phyloP scores from a whole-genome alignment of 1,139 yeast species.

The Debaryomycetaceae sp. region DNA sequence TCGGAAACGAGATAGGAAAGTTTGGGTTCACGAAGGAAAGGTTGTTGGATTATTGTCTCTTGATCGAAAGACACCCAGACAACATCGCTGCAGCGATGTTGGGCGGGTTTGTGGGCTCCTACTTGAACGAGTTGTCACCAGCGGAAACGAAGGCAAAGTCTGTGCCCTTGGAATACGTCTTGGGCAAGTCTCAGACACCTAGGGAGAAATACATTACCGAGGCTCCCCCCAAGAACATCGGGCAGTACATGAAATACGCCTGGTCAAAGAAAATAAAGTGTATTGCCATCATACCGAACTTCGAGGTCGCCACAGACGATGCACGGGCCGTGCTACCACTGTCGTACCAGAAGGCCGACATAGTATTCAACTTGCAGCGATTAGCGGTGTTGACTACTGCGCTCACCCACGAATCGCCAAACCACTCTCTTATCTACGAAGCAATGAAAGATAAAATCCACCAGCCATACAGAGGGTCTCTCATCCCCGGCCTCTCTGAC shows the following conservation, averaged over 20 bases:
- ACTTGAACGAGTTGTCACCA: conserved; percentile 72
- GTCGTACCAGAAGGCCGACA: conserved; percentile 74
- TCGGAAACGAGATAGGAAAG: conserved; percentile 81
- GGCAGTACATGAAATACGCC: conserved; percentile 82
- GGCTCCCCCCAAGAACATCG: conserved; percentile 78
- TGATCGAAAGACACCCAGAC: conserved; percentile 98
- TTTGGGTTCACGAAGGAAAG: conserved; percentile 72
- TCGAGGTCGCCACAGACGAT: conserved; percentile 89
- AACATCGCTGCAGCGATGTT: conserved; percentile 98
- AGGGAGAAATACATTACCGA: conserved; percentile 37
- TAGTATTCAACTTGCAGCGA: conserved; percentile 75
- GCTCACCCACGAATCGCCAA: conserved; percentile 76
- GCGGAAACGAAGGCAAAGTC: conserved; percentile 71
- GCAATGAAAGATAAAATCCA: conserved; percentile 97
- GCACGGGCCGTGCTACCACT: conserved; percentile 86
- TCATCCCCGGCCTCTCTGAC: conserved; percentile 87
- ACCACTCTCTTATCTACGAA: conserved; percentile 77
- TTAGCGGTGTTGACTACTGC: conserved; percentile 60
- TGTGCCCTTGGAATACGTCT: conserved; percentile 78
- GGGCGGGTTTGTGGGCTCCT: conserved; percentile 97
- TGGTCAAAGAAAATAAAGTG: conserved; percentile 85
- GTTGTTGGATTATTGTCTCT: conserved; percentile 87
- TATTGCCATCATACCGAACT: conserved; percentile 86
- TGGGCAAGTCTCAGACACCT: conserved; percentile 68
- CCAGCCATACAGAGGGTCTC: conserved; percentile 88